Conservation (phyloP, 257 asterid species). For the Linaria vulgaris region DNA sequence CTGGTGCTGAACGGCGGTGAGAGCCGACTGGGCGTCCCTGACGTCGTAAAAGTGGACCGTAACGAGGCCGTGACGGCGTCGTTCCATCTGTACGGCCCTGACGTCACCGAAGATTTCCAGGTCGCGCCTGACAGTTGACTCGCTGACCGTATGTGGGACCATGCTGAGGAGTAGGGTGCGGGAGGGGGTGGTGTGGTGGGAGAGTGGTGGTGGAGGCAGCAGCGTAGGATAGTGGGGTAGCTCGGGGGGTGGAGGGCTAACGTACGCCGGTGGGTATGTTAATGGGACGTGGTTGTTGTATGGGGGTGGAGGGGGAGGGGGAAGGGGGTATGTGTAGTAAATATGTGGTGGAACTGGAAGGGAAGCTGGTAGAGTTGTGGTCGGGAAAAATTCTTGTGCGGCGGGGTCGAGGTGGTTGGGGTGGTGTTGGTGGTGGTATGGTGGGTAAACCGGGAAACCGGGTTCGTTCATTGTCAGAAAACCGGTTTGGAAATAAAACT, state of each 20-base stretch:
- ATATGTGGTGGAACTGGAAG: slow-evolving; percentile 26
- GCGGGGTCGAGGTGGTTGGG: slow-evolving; percentile 68
- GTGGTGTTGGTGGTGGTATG: no score
- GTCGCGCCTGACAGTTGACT: slow-evolving; percentile 72
- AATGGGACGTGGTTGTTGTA: no score
- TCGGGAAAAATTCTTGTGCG: slow-evolving; percentile 85
- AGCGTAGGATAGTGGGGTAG: no score
- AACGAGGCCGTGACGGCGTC: slow-evolving; percentile 77
- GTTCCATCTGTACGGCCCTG: slow-evolving; percentile 90
- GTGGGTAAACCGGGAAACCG: no score
- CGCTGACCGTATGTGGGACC: slow-evolving; percentile 72
- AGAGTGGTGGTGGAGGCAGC: no score
- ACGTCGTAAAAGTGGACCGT: slow-evolving; percentile 93
- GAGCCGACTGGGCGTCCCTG: slow-evolving; percentile 74
- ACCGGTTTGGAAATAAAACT: no score
- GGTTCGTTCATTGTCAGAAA: slow-evolving; percentile 51
- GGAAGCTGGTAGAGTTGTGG: no score
- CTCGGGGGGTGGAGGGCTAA: slow-evolving; percentile 16
- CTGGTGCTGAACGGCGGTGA: slow-evolving; percentile 68
- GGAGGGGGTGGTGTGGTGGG: slow-evolving; percentile 42
- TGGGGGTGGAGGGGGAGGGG: slow-evolving; percentile 19
- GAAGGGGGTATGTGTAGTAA: slow-evolving; percentile 45
- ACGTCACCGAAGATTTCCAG: slow-evolving; percentile 94
- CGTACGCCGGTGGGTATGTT: no score
- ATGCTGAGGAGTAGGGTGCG: slow-evolving; percentile 65